Evolutionary conservation across 345 rosid genomes (phyloP).

Genomic region (Toxicodendron radicans): DNA sequence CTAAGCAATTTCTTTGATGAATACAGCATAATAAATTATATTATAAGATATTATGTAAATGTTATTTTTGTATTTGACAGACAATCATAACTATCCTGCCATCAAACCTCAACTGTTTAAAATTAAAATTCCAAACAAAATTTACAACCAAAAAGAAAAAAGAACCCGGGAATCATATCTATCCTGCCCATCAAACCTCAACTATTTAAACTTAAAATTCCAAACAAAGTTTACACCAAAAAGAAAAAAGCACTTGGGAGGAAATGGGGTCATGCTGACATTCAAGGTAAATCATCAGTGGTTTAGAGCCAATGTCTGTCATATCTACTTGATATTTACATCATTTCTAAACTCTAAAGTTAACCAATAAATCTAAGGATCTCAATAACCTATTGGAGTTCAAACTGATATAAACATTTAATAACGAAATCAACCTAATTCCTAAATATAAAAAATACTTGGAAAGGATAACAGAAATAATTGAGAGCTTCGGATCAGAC

Average conservation of each 20-base stretch:
- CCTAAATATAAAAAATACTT: neutral
- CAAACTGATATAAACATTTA: no score
- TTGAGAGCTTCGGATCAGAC: conserved; percentile 48
- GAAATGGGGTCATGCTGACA: conserved; percentile 39
- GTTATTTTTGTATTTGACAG: no score
- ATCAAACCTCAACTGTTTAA: neutral
- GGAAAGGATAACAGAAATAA: neutral
- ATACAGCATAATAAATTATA: no score
- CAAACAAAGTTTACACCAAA: neutral
- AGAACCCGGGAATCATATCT: no score
- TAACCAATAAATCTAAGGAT: neutral
- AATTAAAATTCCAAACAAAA: neutral
- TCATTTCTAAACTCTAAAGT: conserved; percentile 20
- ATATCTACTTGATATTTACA: conserved; percentile 6
- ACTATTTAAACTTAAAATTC: neutral
- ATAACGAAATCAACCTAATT: no score
- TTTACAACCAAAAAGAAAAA: neutral
- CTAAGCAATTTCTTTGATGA: no score
- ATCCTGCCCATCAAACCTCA: neutral
- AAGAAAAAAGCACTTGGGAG: no score
- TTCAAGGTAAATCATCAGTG: conserved; percentile 34
- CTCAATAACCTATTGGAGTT: neutral
- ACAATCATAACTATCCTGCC: no score
- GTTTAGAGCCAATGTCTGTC: conserved; percentile 21
- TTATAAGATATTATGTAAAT: no score